Evolutionary conservation across 2,329 filamentous ascomycete species (phyloP).

Genomic region (Hymenoscyphus fraxineus): DNA sequence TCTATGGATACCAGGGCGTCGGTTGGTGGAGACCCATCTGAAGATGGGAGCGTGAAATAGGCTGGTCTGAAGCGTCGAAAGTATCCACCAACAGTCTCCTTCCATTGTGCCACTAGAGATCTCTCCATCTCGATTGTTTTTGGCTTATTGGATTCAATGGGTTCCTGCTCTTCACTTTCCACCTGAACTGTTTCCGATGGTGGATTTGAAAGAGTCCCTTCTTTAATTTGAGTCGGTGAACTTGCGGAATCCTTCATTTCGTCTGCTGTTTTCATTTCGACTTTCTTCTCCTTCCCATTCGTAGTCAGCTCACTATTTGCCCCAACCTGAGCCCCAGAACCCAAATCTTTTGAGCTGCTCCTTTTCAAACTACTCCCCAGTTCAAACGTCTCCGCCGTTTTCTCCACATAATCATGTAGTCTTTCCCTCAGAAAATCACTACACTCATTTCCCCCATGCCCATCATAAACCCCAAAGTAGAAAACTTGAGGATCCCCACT

Average conservation of each 20-base stretch:
- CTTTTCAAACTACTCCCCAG: constrained; percentile 69
- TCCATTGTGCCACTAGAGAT: constrained; percentile 72
- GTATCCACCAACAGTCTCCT: constrained; percentile 84
- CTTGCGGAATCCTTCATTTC: constrained; percentile 36
- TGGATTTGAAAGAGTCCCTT: constrained; percentile 32
- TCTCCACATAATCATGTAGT: constrained; percentile 85
- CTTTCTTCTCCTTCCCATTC: constrained; percentile 38
- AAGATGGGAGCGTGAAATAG: constrained; percentile 54
- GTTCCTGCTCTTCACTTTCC: constrained; percentile 40
- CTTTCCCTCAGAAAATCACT: constrained; percentile 80
- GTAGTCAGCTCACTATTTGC: constrained; percentile 32
- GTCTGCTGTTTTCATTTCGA: constrained; percentile 49
- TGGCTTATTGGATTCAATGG: constrained; percentile 40
- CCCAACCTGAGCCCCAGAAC: constrained; percentile 22
- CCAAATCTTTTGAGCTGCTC: constrained; percentile 29
- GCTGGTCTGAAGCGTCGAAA: constrained; percentile 86
- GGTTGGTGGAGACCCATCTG: constrained; percentile 29
- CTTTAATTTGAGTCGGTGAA: constrained; percentile 29
- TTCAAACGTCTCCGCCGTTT: constrained; percentile 71
- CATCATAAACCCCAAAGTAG: constrained; percentile 96
- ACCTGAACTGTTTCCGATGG: constrained; percentile 37
- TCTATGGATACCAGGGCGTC: constrained; percentile 58
- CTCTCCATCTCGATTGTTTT: constrained; percentile 67
- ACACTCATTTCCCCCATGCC: constrained; percentile 87
- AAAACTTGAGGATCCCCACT: constrained; percentile 93